A percentile compares a stretch with the other conserved stretches of the same genome.
phyloP scores from a whole-genome alignment of 1,139 yeast species.

The Keqinozyma sinolaborantium region DNA sequence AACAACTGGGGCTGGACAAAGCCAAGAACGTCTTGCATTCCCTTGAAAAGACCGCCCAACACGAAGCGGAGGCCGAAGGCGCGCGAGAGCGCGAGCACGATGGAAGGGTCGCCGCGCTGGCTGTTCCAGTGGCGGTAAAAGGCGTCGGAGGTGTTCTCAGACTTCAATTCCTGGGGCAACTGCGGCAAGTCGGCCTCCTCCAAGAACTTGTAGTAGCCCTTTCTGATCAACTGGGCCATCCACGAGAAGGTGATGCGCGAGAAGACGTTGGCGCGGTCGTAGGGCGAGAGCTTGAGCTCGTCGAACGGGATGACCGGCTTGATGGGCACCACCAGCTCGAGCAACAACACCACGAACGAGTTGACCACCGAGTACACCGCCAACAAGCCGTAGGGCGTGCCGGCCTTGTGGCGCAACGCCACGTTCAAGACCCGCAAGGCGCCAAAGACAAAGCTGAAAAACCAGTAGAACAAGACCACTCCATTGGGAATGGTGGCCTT shows the following conservation, averaged over 20 bases:
- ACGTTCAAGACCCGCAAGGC: slow-evolving; percentile 40
- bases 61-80: slow-evolving; percentile 72
- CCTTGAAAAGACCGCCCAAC: slow-evolving; percentile 76
- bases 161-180: slow-evolving; percentile 63
- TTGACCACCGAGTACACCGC: slow-evolving; percentile 47
- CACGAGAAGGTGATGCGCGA: slow-evolving; percentile 79
- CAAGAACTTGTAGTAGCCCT: slow-evolving; percentile 73
- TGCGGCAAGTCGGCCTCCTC: slow-evolving; percentile 79
- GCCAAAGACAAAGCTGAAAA: slow-evolving; percentile 46
- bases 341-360: slow-evolving; percentile 45
- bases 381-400: slow-evolving; percentile 36
- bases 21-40: slow-evolving; percentile 73
- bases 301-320: slow-evolving; percentile 37
- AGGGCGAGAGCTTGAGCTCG: slow-evolving; percentile 51
- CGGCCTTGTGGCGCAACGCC: slow-evolving; percentile 39
- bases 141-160: slow-evolving; percentile 44
- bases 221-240: slow-evolving; percentile 90
- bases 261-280: slow-evolving; percentile 79
- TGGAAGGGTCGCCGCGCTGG: slow-evolving; percentile 52
- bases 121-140: slow-evolving; percentile 65
- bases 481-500: slow-evolving; percentile 67
- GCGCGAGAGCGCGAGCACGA: slow-evolving; percentile 55
- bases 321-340: slow-evolving; percentile 52
- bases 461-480: slow-evolving; percentile 73
- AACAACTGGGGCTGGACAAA: slow-evolving; percentile 89